These are phyloP conservation scores for Kodamaea kaohsiungensis DNA, from an alignment of 805 yeast species.

Conservation along the genomic window DNA sequence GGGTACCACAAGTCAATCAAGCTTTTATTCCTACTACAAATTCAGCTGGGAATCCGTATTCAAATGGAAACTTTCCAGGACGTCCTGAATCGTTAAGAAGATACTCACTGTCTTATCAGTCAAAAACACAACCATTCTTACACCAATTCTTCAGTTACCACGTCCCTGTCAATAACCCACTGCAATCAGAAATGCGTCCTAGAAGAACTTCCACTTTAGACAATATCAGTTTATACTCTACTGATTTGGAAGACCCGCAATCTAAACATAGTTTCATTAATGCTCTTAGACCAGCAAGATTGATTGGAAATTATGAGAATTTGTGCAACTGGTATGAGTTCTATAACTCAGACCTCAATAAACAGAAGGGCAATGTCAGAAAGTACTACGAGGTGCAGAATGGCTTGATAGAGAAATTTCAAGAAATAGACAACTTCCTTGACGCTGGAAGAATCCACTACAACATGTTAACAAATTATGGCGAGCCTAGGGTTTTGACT, in stretches of 20 bases:
- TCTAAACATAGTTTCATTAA: constrained; percentile 24
- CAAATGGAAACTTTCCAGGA: not conserved
- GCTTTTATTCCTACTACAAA: not conserved
- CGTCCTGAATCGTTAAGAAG: not conserved
- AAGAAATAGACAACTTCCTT: constrained; percentile 61
- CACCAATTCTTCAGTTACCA: constrained; percentile 30
- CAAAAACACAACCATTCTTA: constrained; percentile 22
- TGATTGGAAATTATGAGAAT: constrained; percentile 33
- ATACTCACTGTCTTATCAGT: not conserved
- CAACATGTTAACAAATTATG: constrained; percentile 63
- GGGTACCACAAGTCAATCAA: not conserved
- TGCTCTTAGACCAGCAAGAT: constrained; percentile 31
- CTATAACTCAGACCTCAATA: constrained; percentile 16
- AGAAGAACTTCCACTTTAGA: constrained; percentile 10
- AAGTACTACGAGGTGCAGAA: constrained; percentile 61
- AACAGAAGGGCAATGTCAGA: constrained; percentile 29
- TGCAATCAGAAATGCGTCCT: constrained; percentile 8
- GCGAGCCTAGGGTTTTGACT: constrained; percentile 29
- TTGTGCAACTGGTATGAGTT: constrained; percentile 34
- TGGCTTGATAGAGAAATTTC: constrained; percentile 54
- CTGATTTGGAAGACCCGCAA: constrained; percentile 24
- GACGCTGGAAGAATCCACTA: constrained; percentile 68
- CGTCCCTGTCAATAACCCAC: constrained; percentile 33
- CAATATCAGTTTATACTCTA: constrained; percentile 14
- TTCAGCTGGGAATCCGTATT: not conserved